phyloP scores from a whole-genome alignment of 2,329 filamentous ascomycete species.

The Onygenales sp. region DNA sequence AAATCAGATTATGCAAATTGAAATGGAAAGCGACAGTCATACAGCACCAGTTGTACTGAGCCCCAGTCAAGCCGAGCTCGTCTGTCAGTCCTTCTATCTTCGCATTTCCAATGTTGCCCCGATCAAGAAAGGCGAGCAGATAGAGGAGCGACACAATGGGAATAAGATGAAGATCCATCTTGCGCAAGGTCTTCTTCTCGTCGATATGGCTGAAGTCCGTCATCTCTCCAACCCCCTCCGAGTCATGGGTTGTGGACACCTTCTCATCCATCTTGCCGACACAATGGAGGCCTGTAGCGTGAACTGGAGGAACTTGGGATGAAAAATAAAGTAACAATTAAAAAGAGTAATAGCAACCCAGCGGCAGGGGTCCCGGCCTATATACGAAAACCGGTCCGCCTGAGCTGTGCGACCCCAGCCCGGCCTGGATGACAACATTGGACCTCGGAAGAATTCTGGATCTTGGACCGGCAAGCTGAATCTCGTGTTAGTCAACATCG shows the following conservation, averaged over 20 bases:
- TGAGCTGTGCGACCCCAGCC: no score
- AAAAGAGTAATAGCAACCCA: no score
- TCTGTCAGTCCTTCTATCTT: slow-evolving; percentile 14
- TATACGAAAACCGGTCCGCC: no score
- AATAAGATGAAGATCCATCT: slow-evolving; percentile 29
- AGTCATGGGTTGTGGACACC: background rate
- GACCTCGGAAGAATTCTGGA: no score
- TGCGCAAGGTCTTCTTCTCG: slow-evolving; percentile 29
- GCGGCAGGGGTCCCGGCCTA: no score
- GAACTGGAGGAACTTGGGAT: background rate
- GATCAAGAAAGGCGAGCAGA: slow-evolving; percentile 22
- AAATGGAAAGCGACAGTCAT: background rate
- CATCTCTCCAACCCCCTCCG: background rate
- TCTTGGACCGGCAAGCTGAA: no score
- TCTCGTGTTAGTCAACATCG: no score
- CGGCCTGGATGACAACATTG: no score
- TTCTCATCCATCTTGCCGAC: background rate
- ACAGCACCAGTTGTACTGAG: slow-evolving; percentile 18
- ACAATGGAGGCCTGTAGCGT: background rate
- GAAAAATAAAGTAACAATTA: background rate
- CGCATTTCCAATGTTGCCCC: slow-evolving; percentile 18
- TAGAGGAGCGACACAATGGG: slow-evolving; percentile 30
- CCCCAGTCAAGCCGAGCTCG: slow-evolving; percentile 13
- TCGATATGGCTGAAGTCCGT: slow-evolving; percentile 26
- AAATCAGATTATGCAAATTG: background rate